Evolutionary conservation across 345 rosid species (phyloP).

Genomic region (Jatropha curcas): DNA sequence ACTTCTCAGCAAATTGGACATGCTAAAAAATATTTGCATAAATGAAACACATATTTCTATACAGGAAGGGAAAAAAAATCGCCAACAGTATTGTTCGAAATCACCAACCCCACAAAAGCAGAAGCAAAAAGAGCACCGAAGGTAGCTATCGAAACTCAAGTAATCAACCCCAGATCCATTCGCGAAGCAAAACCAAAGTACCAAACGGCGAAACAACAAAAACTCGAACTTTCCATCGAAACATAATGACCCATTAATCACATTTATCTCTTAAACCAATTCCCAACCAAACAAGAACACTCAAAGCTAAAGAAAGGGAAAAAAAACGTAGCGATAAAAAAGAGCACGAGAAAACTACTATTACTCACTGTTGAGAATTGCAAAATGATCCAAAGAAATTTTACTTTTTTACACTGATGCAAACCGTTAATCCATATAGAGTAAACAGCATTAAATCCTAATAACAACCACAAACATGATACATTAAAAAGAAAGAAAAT

Average conservation of each 20-base stretch:
- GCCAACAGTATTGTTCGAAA: neutral
- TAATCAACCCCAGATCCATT: slow-evolving; percentile 38
- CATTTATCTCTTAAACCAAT: slow-evolving; percentile 24
- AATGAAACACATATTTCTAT: neutral
- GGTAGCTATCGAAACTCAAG: slow-evolving; percentile 6
- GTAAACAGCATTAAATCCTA: slow-evolving; percentile 30
- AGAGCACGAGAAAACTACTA: slow-evolving; percentile 1
- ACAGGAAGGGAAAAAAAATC: neutral
- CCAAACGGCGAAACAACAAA: slow-evolving; percentile 12
- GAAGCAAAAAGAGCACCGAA: neutral
- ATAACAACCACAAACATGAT: neutral
- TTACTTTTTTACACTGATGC: neutral
- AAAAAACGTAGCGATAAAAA: neutral
- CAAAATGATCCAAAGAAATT: slow-evolving; percentile 31
- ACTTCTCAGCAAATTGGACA: slow-evolving; percentile 5
- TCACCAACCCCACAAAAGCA: slow-evolving; percentile 5
- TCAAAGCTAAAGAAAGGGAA: neutral
- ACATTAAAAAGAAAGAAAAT: neutral
- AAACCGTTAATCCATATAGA: slow-evolving; percentile 13
- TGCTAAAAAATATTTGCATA: neutral
- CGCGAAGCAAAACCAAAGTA: slow-evolving; percentile 23
- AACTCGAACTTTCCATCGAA: neutral
- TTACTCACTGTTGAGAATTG: slow-evolving; percentile 25
- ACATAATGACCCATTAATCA: slow-evolving; percentile 12
- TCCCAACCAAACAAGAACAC: slow-evolving; percentile 9